Evolutionary conservation across 2,329 filamentous ascomycete species (phyloP), one percentile per base, ranked within the genome.

Genomic region (Epichloe scottii): DNA sequence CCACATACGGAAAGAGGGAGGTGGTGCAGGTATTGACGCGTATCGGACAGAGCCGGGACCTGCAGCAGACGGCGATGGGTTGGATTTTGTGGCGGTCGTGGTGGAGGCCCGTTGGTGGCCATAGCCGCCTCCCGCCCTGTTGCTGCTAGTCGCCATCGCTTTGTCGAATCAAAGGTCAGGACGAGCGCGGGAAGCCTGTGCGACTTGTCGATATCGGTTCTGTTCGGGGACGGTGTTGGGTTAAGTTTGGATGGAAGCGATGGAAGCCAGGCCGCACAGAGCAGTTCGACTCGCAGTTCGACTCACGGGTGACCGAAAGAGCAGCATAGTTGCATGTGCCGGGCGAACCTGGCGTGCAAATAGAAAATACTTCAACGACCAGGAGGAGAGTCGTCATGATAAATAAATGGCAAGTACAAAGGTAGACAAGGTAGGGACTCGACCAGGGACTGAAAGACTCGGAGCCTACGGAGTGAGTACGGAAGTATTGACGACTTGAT

Each of bases 1-100:
- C 17, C 11, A 62, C 74, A 66, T 68, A 78, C 75, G 75, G 62
- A 78, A 78, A 49, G 73, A 75, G 54, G 73, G 71, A 60, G 69
- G 66, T 59, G 73, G 72, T 42, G 69, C 65, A 56, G 72, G 63
- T 55, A 72, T 21, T 3, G 48, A 46, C 21, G 47, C 17, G 34
- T 50, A 35, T 37, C 52, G 46, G n/a, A 45, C 44, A 35, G 51
- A n/a, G 48, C 50, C 23, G 35, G 47, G 12, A 46, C 42, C 34
- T 45, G 50, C 53, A 44, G 50, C 42, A 35, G 53, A 23, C 12
- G 51, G n/a, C 23, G 35, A 30, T 5, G 48, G n/a, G 21, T 17
- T 38, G 19, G 46, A 42, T 7, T 42, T 34, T 43, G 42, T 40
- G 12, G 49, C 37, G 19, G 33, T 11, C 14, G 43, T 30, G 23